These are phyloP conservation scores for Stagonosporopsis tanaceti DNA, from an alignment of 2,329 filamentous ascomycete species.

Conservation along the genomic window DNA sequence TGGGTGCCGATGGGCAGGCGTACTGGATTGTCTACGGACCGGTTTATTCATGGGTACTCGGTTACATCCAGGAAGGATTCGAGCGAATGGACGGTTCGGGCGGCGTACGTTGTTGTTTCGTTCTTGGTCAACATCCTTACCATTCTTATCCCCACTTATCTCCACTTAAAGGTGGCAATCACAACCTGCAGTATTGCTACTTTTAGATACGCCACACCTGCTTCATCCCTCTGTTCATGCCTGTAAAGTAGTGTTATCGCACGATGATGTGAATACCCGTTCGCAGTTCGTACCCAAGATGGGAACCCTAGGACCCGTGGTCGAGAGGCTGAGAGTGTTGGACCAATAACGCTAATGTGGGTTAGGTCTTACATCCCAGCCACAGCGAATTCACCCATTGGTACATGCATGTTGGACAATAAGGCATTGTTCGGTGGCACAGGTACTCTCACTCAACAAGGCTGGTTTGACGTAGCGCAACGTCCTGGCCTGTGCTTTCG, in stretches of 20 bases:
- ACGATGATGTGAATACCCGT: not conserved
- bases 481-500: too few relatives aligned
- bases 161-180: not conserved
- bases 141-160: not conserved
- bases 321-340: not conserved
- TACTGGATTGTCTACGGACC: slow-evolving; percentile 10
- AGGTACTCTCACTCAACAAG: not conserved
- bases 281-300: not conserved
- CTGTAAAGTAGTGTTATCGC: not conserved
- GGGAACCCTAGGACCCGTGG: not conserved
- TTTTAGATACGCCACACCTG: not conserved
- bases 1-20: slow-evolving; percentile 12
- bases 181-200: not conserved
- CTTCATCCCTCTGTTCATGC: not conserved
- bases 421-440: not conserved
- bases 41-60: slow-evolving; percentile 3
- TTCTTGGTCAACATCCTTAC: not conserved
- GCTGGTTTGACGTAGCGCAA: not conserved
- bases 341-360: not conserved
- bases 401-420: not conserved
- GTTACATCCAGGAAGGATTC: slow-evolving; percentile 1
- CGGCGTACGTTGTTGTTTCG: slow-evolving; percentile 3
- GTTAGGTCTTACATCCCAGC: slow-evolving; percentile 1
- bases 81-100: slow-evolving; percentile 9
- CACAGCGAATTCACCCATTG: not conserved